Base-by-base conservation (phyloP, 1,139 yeast species). In the Lodderomyces parapsilosis region DNA sequence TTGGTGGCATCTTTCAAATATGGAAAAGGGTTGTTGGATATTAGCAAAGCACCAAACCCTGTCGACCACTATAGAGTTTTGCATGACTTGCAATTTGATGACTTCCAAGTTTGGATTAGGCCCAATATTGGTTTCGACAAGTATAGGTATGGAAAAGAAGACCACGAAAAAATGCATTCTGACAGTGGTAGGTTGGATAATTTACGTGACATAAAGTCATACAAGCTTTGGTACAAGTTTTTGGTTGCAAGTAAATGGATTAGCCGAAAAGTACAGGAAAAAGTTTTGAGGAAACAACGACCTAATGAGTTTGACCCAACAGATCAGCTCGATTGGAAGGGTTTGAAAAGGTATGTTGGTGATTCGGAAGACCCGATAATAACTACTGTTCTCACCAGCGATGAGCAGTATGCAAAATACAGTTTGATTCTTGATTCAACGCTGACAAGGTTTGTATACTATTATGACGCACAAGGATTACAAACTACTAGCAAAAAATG, bases 381-480 rank as follows among this genome's bases (percentile, higher is more conserved):
- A 56, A 64, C 49, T 49, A 71, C 53, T 15, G 50, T 54, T 33
- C 43, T 63, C 8, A 51, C 55, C 23, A 58, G 65, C 6, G 73
- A 66, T 28, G 79, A 80, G 36, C 96, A 93, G 55, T 93, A 93
- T 59, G 98, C 94, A 2, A 86, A 85, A 57, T 84, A 78, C 49
- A 79, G 94, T n/a, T 77, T 80, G 39, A 62, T 93, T 1, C 53
- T 90, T n/a, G 89, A 84, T 50, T 76, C 95, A 0, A 76, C 78
- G 0, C 60, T 62, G 11, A 73, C 83, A 0, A 67, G 74, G 19
- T 41, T 89, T 1, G 66, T 72, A 6, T 86, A 86, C 55, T 83
- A 78, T 54, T 86, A 74, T 52, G 98, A 93, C 59, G 56, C 71
- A 2, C 86, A 90, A 0, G 96, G 96, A 0, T 45, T 58, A 1